Base-by-base conservation (phyloP, 2,329 filamentous ascomycete genomes). In the Talaromyces funiculosus region DNA sequence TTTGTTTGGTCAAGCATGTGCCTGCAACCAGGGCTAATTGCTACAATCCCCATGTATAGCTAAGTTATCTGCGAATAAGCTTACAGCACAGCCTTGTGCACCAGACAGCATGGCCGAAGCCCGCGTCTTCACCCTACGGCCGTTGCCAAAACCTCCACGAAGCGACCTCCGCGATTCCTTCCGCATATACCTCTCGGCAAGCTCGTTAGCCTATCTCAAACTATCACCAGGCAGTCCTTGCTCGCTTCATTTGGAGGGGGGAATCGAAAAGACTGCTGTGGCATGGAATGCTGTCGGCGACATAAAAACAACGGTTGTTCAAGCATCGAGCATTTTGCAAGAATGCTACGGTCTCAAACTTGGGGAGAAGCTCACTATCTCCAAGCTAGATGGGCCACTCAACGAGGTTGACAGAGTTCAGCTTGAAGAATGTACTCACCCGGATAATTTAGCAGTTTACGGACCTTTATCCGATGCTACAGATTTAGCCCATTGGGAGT, bases 261-360 rank as follows among this genome's bases (percentile, higher is more conserved):
- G 75, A 22, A 64, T 70, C 10, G 72, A 74, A n/a, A 83, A 80
- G 51, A 79, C 80, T 56, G 86, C 83, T n/a, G 81, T 88, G 66
- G 85, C 83, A 10, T 89, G 86, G 86, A 75, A 80, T 42, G 82
- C 84, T 3, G 70, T 79, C 5, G 78, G 87, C 71, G 86, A 86
- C 67, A 78, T 90, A 65, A 83, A 86, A 68, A 85, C 84, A 65
- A 83, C 87, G 64, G 81, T 90, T 60, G 79, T 89, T 54, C 82
- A 92, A 79, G 84, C 90, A 78, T 87, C 90, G 22, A 87, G 90
- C 64, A 80, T 85, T 5, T 84, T 95, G 58, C 87, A 90, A 64
- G 87, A 89, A 37, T 82, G 85, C 6, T 89, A 89, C 65, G 85
- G 84, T 0, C 83, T 96, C 66, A 87, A 88, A 63, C 78, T 94